These are phyloP conservation scores for Rubia yunnanensis DNA, from an alignment of 257 asterid genomes.

Conservation along the genomic window DNA sequence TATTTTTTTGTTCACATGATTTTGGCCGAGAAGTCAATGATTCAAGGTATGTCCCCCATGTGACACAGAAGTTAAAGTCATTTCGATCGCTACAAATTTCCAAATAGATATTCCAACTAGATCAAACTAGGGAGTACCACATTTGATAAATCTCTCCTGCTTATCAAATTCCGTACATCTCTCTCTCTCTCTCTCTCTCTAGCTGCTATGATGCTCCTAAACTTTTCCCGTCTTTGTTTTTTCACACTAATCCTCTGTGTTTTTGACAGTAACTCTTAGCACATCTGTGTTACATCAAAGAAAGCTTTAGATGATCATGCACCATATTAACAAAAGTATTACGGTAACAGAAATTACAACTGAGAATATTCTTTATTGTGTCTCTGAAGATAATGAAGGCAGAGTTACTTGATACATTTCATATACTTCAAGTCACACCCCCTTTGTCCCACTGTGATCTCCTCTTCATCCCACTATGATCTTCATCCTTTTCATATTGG, in stretches of 20 bases:
- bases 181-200: not conserved
- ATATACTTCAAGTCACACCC: too few species aligned
- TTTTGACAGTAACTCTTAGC: not conserved
- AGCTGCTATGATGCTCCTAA: not conserved
- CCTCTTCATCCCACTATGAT: too few species aligned
- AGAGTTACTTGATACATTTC: not conserved
- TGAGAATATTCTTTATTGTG: not conserved
- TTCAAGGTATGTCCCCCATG: not conserved
- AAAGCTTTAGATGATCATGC: not conserved
- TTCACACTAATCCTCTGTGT: not conserved
- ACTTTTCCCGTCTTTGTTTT: not conserved
- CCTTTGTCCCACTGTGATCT: too few species aligned
- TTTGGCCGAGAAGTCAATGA: not conserved
- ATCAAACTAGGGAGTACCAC: not conserved
- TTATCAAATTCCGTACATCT: not conserved
- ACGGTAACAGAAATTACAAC: not conserved
- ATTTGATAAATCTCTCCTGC: not conserved
- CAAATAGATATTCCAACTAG: not conserved
- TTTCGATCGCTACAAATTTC: not conserved
- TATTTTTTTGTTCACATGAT: not conserved
- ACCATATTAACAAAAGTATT: not conserved
- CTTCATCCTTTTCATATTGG: not conserved
- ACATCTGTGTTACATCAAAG: not conserved
- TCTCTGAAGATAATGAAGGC: not conserved
- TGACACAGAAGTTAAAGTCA: not conserved